A percentile compares a stretch with the other conserved stretches of the same genome.
Conservation (phyloP, 2,329 filamentous ascomycete species). For the Emmonsia crescens region DNA sequence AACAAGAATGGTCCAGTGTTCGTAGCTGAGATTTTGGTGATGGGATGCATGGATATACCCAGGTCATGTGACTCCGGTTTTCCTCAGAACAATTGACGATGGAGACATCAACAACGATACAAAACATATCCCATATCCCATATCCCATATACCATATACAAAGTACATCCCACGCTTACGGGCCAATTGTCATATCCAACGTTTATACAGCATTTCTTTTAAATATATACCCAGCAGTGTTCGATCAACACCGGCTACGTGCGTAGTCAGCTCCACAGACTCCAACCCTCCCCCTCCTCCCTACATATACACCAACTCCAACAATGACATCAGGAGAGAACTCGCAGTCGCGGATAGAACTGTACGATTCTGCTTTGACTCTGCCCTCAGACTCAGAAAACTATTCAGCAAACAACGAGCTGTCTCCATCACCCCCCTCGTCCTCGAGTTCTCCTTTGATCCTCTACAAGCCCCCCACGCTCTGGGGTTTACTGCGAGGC, state of each 20-base stretch:
- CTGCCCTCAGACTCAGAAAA: slow-evolving; percentile 40
- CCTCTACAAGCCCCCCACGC: slow-evolving; percentile 77
- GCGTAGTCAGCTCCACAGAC: not conserved
- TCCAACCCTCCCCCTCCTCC: not conserved
- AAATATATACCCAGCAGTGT: not conserved
- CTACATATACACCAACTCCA: slow-evolving; percentile 32
- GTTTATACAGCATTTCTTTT: not conserved
- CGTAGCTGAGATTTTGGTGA: not conserved
- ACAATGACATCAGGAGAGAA: slow-evolving; percentile 25
- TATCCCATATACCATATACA: not conserved
- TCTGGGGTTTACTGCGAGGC: slow-evolving; percentile 76
- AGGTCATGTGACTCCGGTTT: not conserved
- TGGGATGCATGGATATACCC: no score
- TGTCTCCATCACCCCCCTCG: slow-evolving; percentile 23
- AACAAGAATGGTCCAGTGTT: no score
- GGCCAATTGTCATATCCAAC: not conserved
- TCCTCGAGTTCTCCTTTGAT: slow-evolving; percentile 46
- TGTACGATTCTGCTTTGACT: slow-evolving; percentile 34
- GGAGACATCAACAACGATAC: no score
- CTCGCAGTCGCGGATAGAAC: slow-evolving; percentile 23
- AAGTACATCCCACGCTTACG: not conserved
- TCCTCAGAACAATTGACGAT: not conserved
- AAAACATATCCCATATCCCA: not conserved
- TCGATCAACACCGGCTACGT: not conserved
- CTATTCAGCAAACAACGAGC: slow-evolving; percentile 34